Conservation (phyloP, 495 filamentous ascomycete species). For the Penicillium herquei region DNA sequence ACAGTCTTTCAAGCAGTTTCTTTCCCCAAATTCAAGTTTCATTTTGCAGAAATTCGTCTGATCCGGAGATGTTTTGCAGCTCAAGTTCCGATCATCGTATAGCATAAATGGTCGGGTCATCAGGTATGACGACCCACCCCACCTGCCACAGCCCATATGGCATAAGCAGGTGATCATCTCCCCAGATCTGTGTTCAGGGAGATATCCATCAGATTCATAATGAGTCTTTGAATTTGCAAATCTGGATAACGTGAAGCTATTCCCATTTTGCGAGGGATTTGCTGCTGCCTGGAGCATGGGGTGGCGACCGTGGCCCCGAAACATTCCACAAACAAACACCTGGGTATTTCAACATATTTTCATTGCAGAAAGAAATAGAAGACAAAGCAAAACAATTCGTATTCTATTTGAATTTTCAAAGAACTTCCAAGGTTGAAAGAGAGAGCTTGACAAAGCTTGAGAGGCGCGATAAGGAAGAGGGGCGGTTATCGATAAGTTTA, state of each 20-base stretch:
- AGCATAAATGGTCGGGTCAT: too few species aligned
- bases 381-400: background rate
- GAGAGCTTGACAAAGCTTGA: too few species aligned
- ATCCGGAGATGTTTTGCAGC: too few species aligned
- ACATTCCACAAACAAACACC: background rate
- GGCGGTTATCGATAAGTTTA: slow-evolving; percentile 10
- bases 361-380: too few species aligned
- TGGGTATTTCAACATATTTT: too few species aligned
- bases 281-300: slow-evolving; percentile 2
- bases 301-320: background rate
- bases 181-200: background rate
- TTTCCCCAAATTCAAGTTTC: too few species aligned
- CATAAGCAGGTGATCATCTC: background rate
- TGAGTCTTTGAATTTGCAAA: background rate
- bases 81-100: background rate
- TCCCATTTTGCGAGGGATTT: background rate
- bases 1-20: too few species aligned
- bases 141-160: background rate
- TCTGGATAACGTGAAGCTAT: background rate
- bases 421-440: background rate
- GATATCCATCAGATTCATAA: background rate
- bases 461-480: background rate
- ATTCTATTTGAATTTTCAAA: background rate
- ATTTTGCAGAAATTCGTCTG: too few species aligned
- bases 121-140: too few species aligned